A percentile compares a stretch with the other conserved stretches of the same genome.
These are phyloP conservation scores for Sequoiadendron giganteum DNA, from an alignment of 75 land plant species.

Conservation along the genomic window DNA sequence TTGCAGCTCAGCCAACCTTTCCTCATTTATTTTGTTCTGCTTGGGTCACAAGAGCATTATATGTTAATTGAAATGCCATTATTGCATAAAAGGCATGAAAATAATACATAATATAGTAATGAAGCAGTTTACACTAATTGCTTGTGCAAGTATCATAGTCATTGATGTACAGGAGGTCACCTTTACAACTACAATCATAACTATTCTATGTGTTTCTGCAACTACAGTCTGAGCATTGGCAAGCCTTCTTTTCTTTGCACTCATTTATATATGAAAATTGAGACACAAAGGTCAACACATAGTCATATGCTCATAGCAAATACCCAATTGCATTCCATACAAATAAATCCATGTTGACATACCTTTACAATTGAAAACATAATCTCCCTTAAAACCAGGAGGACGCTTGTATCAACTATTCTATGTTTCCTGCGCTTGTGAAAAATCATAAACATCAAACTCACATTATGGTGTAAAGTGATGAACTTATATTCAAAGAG, in stretches of 20 bases:
- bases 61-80: not conserved
- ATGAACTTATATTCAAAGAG: not conserved
- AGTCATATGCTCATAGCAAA: not conserved
- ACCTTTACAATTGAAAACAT: constrained; percentile 76
- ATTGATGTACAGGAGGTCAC: constrained; percentile 72
- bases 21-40: constrained; percentile 41
- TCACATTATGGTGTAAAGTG: too few relatives aligned
- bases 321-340: not conserved
- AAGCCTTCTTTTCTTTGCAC: constrained; percentile 70
- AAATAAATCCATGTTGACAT: not conserved
- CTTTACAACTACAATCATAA: constrained; percentile 81
- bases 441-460: not conserved
- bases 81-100: not conserved
- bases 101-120: not conserved
- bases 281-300: not conserved
- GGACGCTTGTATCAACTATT: constrained; percentile 75
- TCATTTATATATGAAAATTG: constrained; percentile 72
- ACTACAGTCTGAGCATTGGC: constrained; percentile 82
- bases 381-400: constrained; percentile 82
- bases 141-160: constrained; percentile 91
- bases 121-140: constrained; percentile 21
- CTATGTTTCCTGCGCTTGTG: constrained; percentile 47
- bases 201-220: constrained; percentile 97
- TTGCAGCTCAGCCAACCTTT: constrained; percentile 57
- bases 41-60: constrained; percentile 21